These are phyloP conservation scores for Calonectria crousiana DNA, from an alignment of 2,329 filamentous ascomycete genomes.

Conservation along the genomic window DNA sequence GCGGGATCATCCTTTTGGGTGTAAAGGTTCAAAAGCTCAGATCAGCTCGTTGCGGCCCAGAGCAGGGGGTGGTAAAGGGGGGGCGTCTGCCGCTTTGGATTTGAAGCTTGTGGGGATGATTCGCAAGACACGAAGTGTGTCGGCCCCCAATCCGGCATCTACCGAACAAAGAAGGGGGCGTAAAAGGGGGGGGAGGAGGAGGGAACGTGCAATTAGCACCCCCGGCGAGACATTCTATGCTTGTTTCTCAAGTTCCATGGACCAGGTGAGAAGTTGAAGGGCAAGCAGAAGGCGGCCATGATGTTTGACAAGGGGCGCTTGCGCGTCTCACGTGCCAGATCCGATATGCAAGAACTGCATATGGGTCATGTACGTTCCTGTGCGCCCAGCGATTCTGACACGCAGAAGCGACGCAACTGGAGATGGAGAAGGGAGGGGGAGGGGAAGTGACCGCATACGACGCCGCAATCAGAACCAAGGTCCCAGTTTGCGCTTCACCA, in stretches of 20 bases:
- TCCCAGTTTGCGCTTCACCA: not conserved
- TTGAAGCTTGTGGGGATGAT: not conserved
- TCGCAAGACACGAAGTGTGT: constrained; percentile 8
- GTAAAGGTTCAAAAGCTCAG: not conserved
- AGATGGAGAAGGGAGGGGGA: not conserved
- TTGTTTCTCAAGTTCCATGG: not conserved
- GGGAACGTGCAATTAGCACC: not conserved
- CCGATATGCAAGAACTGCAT: constrained; percentile 2
- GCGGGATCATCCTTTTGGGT: not conserved
- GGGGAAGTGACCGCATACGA: not conserved
- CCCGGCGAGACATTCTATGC: not conserved
- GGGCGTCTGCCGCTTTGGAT: not conserved
- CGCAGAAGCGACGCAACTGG: not conserved
- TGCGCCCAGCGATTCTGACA: not conserved
- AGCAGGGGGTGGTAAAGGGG: not conserved
- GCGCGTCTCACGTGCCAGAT: constrained; percentile 11
- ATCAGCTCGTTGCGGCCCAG: not conserved
- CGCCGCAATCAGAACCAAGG: not conserved
- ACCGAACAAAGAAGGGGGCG: not conserved
- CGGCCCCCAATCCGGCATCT: not conserved
- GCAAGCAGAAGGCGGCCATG: not conserved
- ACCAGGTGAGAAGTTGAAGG: not conserved
- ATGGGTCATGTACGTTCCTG: not conserved
- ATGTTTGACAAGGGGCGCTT: not conserved
- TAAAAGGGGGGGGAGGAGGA: not conserved